phyloP scores from a whole-genome alignment of 208 protist species.

The Leptomonas seymouri region DNA sequence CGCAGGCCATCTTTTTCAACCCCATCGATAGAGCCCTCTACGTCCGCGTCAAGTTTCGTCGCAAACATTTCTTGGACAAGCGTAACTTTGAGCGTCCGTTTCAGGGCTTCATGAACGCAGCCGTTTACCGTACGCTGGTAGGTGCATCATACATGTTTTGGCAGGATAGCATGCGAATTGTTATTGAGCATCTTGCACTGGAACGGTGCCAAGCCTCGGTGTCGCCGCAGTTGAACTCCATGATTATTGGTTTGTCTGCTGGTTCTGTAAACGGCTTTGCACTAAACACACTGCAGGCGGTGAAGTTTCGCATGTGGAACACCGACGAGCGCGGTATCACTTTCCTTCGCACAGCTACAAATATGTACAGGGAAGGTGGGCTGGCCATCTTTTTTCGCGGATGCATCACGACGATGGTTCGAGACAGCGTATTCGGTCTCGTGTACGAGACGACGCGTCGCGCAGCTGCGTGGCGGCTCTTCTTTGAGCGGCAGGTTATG shows the following conservation, averaged over 20 bases:
- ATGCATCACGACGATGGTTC: conserved; percentile 72
- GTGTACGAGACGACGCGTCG: conserved; percentile 82
- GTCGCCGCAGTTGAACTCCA: conserved; percentile 72
- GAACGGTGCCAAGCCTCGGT: conserved; percentile 41
- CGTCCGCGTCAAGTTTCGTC: conserved; percentile 80
- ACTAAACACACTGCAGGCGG: conserved; percentile 85
- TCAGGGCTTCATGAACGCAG: conserved; percentile 91
- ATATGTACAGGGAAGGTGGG: conserved; percentile 78
- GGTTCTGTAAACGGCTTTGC: conserved; percentile 80
- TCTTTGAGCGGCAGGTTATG: conserved; percentile 47
- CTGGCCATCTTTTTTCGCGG: conserved; percentile 87
- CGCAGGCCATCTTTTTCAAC: conserved; percentile 90
- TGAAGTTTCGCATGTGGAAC: conserved; percentile 94
- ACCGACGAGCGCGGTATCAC: conserved; percentile 46
- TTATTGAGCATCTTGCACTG: conserved; percentile 60
- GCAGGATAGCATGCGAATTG: conserved; percentile 80
- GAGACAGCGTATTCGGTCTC: conserved; percentile 88
- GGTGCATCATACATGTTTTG: conserved; percentile 91
- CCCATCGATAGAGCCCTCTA: conserved; percentile 91
- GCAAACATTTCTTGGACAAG: conserved; percentile 71
- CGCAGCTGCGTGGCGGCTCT: conserved; percentile 35
- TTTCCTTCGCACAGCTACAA: conserved; percentile 58
- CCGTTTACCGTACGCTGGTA: conserved; percentile 87
- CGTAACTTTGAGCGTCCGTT: conserved; percentile 91
- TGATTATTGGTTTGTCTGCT: conserved; percentile 75